phyloP scores from a whole-genome alignment of 441 rosid species.

The Pelargonium myrrhifolium region DNA sequence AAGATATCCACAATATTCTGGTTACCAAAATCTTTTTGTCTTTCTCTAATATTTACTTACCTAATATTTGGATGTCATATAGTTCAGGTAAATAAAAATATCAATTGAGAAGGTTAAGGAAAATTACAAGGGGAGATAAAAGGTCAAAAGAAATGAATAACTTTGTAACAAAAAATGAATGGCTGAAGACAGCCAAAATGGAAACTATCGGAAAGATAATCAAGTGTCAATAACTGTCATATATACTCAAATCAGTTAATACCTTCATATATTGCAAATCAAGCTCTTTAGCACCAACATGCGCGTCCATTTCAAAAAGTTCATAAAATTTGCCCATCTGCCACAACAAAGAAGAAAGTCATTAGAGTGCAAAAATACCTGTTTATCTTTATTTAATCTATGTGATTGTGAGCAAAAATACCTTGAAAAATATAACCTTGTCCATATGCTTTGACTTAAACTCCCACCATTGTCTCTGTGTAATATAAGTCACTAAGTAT shows the following conservation, averaged over 20 bases:
- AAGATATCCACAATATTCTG: neutral
- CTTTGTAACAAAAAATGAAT: neutral
- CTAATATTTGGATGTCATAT: neutral
- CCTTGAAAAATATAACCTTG: constrained; percentile 98
- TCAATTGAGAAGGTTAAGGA: neutral
- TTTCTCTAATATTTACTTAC: neutral
- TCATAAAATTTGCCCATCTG: constrained; percentile 99
- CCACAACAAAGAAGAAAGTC: constrained; percentile 17
- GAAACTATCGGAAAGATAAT: constrained; percentile 9
- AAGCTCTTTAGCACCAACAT: constrained; percentile 88
- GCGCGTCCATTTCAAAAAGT: constrained; percentile 99
- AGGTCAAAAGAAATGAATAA: neutral
- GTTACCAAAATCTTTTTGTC: neutral
- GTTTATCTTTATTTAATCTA: constrained; percentile 10
- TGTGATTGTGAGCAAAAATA: constrained; percentile 17
- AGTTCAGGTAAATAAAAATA: neutral
- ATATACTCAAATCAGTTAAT: constrained; percentile 19
- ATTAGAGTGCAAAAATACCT: constrained; percentile 9
- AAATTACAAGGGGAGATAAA: neutral
- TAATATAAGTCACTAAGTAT: constrained; percentile 17
- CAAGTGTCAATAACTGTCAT: constrained; percentile 4
- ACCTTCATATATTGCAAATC: constrained; percentile 99
- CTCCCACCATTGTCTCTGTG: constrained; percentile 99
- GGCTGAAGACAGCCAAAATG: constrained; percentile 3
- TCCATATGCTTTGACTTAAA: constrained; percentile 98